Evolutionary conservation across 106 monocot species (phyloP).

Genomic region (Acorus calamus): DNA sequence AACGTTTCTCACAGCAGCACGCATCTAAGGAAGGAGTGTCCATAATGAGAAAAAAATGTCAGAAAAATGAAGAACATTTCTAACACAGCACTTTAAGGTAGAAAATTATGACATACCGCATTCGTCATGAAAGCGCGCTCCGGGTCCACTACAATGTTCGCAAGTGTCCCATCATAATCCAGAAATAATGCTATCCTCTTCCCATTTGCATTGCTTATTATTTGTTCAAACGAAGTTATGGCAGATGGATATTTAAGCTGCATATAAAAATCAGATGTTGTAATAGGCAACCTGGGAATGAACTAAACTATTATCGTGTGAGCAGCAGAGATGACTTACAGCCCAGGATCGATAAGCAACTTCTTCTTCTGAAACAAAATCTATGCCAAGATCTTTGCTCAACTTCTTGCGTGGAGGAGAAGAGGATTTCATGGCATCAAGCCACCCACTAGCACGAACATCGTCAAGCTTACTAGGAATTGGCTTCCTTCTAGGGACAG

Average conservation of each 20-base stretch:
- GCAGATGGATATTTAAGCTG: slow-evolving; percentile 83
- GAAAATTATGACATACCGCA: slow-evolving; percentile 18
- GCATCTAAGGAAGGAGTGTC: slow-evolving; percentile 45
- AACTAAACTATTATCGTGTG: too few species aligned
- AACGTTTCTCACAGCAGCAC: slow-evolving; percentile 52
- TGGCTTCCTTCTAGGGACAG: slow-evolving; percentile 33
- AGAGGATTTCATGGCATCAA: slow-evolving; percentile 65
- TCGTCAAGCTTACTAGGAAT: slow-evolving; percentile 46
- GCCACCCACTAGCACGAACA: slow-evolving; percentile 32
- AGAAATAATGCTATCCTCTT: slow-evolving; percentile 76
- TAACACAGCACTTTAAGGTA: too few species aligned
- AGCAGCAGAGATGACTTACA: slow-evolving; percentile 14
- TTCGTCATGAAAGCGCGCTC: slow-evolving; percentile 79
- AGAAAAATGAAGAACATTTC: background rate
- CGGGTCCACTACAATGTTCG: slow-evolving; percentile 86
- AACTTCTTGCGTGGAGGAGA: slow-evolving; percentile 56
- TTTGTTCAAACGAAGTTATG: slow-evolving; percentile 58
- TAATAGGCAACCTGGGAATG: too few species aligned
- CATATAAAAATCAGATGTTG: background rate
- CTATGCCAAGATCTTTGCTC: slow-evolving; percentile 25
- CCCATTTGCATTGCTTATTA: slow-evolving; percentile 36
- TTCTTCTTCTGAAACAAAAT: slow-evolving; percentile 24
- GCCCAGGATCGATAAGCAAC: slow-evolving; percentile 28
- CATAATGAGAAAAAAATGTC: background rate
- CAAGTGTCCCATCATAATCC: slow-evolving; percentile 95